A percentile compares a stretch with the other conserved stretches of the same genome.
Evolutionary conservation across 441 rosid species (phyloP).

Genomic region (Pelargonium fulgidum): DNA sequence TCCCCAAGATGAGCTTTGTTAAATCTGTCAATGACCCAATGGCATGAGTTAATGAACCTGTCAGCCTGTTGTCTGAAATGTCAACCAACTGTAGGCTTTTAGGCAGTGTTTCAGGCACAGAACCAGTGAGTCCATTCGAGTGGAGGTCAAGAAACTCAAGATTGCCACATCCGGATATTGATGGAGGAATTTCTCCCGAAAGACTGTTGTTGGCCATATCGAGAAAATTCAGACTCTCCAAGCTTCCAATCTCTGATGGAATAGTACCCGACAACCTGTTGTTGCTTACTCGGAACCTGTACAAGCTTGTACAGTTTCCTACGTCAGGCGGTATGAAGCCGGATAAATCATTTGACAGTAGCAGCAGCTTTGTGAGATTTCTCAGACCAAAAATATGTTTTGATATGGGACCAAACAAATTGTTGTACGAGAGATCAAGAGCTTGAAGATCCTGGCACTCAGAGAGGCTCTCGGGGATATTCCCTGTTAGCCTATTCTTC

Average conservation of each 20-base stretch:
- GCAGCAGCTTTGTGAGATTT: constrained; percentile 73
- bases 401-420: constrained; percentile 64
- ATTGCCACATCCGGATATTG: constrained; percentile 49
- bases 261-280: constrained; percentile 46
- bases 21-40: constrained; percentile 60
- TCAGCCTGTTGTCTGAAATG: constrained; percentile 58
- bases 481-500: constrained; percentile 75
- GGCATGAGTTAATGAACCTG: constrained; percentile 43
- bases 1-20: constrained; percentile 65
- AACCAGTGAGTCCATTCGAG: constrained; percentile 65
- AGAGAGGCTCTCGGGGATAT: constrained; percentile 57
- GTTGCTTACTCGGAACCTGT: constrained; percentile 42
- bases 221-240: constrained; percentile 44
- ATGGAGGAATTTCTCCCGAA: constrained; percentile 42
- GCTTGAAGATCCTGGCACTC: constrained; percentile 73
- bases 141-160: constrained; percentile 81
- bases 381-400: constrained; percentile 47
- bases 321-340: constrained; percentile 54
- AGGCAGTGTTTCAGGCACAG: constrained; percentile 65
- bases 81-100: constrained; percentile 58
- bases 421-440: constrained; percentile 80
- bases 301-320: constrained; percentile 50
- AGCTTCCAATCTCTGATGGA: constrained; percentile 50
- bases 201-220: constrained; percentile 48
- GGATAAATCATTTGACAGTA: constrained; percentile 55